Evolutionary conservation across 2,329 filamentous ascomycete species (phyloP).

Genomic region (Neonectria sp.): DNA sequence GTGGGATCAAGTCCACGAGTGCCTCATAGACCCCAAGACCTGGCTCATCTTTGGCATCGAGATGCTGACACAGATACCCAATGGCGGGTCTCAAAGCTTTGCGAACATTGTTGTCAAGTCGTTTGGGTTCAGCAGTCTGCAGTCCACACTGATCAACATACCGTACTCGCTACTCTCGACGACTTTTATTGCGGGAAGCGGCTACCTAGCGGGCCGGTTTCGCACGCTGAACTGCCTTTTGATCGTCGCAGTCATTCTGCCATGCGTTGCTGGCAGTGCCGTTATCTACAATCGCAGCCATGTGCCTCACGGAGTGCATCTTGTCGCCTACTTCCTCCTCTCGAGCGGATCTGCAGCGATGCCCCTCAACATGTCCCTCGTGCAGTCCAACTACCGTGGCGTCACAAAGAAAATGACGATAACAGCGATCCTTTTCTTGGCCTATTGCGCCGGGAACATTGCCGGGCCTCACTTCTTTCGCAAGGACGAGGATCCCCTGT

Average conservation of each 20-base stretch:
- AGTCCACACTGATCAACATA: conserved; percentile 71
- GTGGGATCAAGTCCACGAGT: conserved; percentile 67
- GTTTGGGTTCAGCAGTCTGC: conserved; percentile 69
- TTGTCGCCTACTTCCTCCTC: conserved; percentile 72
- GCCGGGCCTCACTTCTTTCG: conserved; percentile 70
- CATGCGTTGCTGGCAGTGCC: conserved; percentile 67
- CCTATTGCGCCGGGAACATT: conserved; percentile 71
- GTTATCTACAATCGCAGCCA: conserved; percentile 65
- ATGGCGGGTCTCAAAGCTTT: conserved; percentile 73
- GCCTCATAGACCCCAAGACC: conserved; percentile 70
- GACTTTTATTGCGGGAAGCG: conserved; percentile 62
- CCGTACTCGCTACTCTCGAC: conserved; percentile 70
- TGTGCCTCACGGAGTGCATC: conserved; percentile 60
- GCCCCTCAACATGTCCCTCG: conserved; percentile 69
- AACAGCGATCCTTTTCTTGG: conserved; percentile 68
- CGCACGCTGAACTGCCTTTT: conserved; percentile 67
- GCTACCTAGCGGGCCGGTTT: conserved; percentile 66
- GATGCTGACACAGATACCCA: conserved; percentile 71
- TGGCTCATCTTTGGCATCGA: conserved; percentile 71
- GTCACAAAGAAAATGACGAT: conserved; percentile 74
- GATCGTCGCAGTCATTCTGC: conserved; percentile 64
- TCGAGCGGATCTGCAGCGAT: conserved; percentile 68
- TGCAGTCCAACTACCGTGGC: conserved; percentile 69
- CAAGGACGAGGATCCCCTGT: conserved; percentile 63
- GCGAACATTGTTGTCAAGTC: conserved; percentile 70